Percentiles rank a stretch among this genome's conserved stretches.
Evolutionary conservation across 2,329 filamentous ascomycete genomes (phyloP).

Genomic region (Paraconiothyrium brasiliense): DNA sequence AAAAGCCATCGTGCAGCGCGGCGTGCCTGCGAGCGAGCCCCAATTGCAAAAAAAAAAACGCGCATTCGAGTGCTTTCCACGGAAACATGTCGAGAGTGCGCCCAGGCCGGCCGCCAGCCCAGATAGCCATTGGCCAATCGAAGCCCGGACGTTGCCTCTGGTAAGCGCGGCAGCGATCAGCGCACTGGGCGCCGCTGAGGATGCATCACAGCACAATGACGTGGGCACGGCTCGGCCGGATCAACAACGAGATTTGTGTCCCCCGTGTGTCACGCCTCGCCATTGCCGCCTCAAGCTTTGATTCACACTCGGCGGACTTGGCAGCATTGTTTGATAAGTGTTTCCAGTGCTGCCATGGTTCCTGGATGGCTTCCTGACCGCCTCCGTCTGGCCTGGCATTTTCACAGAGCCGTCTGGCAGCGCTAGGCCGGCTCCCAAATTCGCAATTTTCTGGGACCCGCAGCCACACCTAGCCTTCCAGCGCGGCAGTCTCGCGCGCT

Average conservation of each 20-base stretch:
- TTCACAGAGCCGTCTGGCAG: neutral
- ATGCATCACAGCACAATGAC: neutral
- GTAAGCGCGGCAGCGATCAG: conserved; percentile 5
- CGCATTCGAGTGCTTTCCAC: neutral
- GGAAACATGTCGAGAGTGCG: neutral
- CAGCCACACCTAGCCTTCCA: neutral
- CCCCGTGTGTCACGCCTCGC: conserved; percentile 2
- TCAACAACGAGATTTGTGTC: neutral
- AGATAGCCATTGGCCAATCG: conserved; percentile 4
- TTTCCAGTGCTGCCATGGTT: neutral
- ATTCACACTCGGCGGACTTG: conserved; percentile 10
- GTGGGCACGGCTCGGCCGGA: conserved; percentile 1
- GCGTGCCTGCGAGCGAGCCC: too few relatives aligned
- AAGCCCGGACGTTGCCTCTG: neutral
- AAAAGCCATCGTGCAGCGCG: neutral
- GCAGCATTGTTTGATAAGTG: neutral
- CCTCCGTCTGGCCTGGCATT: conserved; percentile 4
- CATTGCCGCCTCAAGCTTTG: conserved; percentile 9
- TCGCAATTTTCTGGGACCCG: conserved; percentile 12
- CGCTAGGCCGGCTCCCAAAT: neutral
- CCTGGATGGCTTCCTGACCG: neutral
- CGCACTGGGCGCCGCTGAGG: neutral
- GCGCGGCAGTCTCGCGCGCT: neutral
- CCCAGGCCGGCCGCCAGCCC: neutral
- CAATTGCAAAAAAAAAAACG: neutral